These are phyloP conservation scores for Penicillium odoratum DNA, from an alignment of 495 filamentous ascomycete species.

Conservation along the genomic window DNA sequence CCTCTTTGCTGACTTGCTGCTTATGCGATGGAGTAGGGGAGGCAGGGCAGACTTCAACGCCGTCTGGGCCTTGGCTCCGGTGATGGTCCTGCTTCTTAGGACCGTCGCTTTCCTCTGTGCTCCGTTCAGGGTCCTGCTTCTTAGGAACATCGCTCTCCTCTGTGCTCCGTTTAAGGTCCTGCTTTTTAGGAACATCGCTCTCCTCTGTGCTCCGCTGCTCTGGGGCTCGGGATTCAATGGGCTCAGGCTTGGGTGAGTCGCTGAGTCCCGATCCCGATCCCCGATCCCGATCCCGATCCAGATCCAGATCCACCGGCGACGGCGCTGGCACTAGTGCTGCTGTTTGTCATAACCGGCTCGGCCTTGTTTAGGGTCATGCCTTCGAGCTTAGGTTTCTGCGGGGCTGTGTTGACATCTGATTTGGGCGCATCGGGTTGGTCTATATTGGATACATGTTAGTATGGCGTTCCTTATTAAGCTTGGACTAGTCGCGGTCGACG, in stretches of 20 bases:
- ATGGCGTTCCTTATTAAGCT: not conserved
- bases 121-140: not conserved
- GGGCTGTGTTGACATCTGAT: conserved; percentile 27
- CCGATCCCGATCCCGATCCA: not conserved
- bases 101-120: not conserved
- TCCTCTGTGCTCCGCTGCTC: conserved; percentile 20
- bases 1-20: conserved; percentile 32
- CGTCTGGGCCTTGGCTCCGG: not conserved
- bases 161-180: not conserved
- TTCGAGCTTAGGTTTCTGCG: conserved; percentile 15
- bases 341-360: not conserved
- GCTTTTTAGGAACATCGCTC: not conserved
- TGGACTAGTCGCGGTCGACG: too few species aligned
- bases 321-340: not conserved
- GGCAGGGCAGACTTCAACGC: too few species aligned
- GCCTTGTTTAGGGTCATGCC: conserved; percentile 13
- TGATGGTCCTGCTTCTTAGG: not conserved
- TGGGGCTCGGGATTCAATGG: conserved; percentile 1
- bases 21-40: not conserved
- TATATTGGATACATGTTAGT: conserved; percentile 13
- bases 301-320: not conserved
- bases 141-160: not conserved
- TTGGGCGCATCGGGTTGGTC: conserved; percentile 37
- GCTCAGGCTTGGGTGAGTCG: conserved; percentile 6
- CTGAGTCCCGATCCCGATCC: not conserved